Evolutionary conservation across 2,329 filamentous ascomycete genomes (phyloP), one percentile per base, ranked within the genome.

Genomic region (Mollisia scopiformis): DNA sequence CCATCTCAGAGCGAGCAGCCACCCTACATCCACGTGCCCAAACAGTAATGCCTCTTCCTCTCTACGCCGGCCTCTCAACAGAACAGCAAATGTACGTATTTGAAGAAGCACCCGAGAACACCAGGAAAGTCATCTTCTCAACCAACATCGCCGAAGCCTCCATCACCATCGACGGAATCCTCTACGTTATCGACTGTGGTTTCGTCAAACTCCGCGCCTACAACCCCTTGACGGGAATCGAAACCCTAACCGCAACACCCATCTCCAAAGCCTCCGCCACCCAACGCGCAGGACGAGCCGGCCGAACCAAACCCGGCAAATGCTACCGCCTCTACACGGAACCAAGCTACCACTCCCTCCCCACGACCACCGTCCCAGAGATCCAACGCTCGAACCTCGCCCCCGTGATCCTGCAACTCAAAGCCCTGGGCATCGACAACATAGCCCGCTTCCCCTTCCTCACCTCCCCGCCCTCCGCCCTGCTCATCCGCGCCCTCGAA

Each of bases 101-200:
- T 73, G 92, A 97, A 69, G 87, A 90, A 57, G 80, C 93, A 1
- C 87, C 91, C 0, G 88, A 91, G 62, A 89, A 93, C 61, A 93
- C 88, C 1, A 85, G 95, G 43, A 98, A 98, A 73, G 90, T 97
- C 39, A 91, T 99, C 35, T 88, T 97, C 66, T 90, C 92, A 3
- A 98, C 95, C 61, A 98, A 98, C 73, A 97, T 98, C 66, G 93
- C 95, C 13, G 95, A 99, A 79, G 94, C 95, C 4, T 97, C 92
- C 1, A 90, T 99, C 46, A 98, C 95, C 16, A 96, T 98, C 58
- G 89, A 95, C 56, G 93, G 92, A 2, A 93, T 98, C 62, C 88
- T 93, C 57, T 96, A 92, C 71, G 94, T 99, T 6, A 80, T 98
- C 53, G 95, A 99, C 75, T 88, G 86, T 56, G 95, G 95, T 1